Evolutionary conservation across 352 stramenopile genomes (phyloP).

Genomic region (Phytopythium boreale): DNA sequence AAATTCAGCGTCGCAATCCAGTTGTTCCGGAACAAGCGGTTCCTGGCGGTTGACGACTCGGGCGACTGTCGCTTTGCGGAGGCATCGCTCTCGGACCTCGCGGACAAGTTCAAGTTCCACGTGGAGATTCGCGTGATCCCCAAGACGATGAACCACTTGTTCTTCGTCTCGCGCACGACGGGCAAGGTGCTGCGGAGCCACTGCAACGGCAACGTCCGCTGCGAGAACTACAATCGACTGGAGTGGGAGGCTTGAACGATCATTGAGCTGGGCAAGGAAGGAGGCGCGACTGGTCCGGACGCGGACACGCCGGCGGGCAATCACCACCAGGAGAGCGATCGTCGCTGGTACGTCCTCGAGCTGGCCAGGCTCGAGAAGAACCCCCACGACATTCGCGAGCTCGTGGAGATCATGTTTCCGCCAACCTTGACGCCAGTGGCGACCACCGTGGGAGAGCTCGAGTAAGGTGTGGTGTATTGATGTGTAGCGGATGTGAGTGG

Average conservation of each 20-base stretch:
- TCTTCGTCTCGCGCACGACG: constrained; percentile 30
- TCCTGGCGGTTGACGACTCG: background rate
- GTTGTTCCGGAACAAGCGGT: background rate
- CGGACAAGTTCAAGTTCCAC: constrained; percentile 25
- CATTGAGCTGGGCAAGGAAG: constrained; percentile 12
- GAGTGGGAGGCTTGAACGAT: constrained; percentile 22
- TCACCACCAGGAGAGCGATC: background rate
- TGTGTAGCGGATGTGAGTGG: no score
- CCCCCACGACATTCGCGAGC: background rate
- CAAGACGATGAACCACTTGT: constrained; percentile 8
- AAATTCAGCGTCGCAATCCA: background rate
- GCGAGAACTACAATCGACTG: constrained; percentile 17
- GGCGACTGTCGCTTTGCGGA: constrained; percentile 17
- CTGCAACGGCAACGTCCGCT: constrained; percentile 15
- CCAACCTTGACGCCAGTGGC: background rate
- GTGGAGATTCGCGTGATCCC: constrained; percentile 27
- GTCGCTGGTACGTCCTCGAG: background rate
- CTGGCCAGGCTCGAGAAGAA: background rate
- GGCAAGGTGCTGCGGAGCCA: constrained; percentile 26
- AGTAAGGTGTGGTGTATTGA: no score
- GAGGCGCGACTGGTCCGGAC: background rate
- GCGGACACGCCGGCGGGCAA: background rate
- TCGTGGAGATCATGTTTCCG: background rate
- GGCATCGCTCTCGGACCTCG: background rate
- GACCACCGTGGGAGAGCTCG: background rate